A percentile compares a stretch with the other conserved stretches of the same genome.
Evolutionary conservation across 345 rosid genomes (phyloP).

Genomic region (Camelina laxa): DNA sequence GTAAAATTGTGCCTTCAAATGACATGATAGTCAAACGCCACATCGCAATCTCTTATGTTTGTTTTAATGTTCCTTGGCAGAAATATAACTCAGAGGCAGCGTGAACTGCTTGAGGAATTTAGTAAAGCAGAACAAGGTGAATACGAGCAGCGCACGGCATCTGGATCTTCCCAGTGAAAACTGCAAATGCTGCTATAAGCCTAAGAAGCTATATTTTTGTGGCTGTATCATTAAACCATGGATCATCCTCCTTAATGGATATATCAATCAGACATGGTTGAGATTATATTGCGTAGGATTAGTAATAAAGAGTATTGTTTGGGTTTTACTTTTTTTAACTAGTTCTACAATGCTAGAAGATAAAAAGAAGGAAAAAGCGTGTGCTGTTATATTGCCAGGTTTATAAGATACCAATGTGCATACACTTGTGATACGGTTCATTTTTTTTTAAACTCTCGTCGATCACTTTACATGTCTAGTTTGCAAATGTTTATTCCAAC

Average conservation of each 20-base stretch:
- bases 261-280: conserved; percentile 30
- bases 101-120: conserved; percentile 88
- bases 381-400: conserved; percentile 19
- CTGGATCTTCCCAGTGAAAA: conserved; percentile 75
- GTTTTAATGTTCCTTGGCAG: conserved; percentile 48
- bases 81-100: conserved; percentile 78
- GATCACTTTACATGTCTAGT: neutral
- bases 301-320: conserved; percentile 35
- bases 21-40: neutral
- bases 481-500: neutral
- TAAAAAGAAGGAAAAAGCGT: conserved; percentile 8
- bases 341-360: conserved; percentile 15
- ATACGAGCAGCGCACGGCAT: conserved; percentile 64
- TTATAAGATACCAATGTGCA: neutral
- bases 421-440: neutral
- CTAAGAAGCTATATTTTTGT: conserved; percentile 1
- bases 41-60: neutral
- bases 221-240: conserved; percentile 14
- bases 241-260: conserved; percentile 12
- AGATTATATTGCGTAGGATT: conserved; percentile 28
- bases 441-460: neutral
- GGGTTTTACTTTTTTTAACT: conserved; percentile 9
- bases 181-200: neutral
- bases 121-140: conserved; percentile 91
- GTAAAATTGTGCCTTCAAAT: conserved; percentile 6